These are phyloP conservation scores for Tausonia pullulans DNA, from an alignment of 1,284 basidiomycete genomes.

Conservation along the genomic window DNA sequence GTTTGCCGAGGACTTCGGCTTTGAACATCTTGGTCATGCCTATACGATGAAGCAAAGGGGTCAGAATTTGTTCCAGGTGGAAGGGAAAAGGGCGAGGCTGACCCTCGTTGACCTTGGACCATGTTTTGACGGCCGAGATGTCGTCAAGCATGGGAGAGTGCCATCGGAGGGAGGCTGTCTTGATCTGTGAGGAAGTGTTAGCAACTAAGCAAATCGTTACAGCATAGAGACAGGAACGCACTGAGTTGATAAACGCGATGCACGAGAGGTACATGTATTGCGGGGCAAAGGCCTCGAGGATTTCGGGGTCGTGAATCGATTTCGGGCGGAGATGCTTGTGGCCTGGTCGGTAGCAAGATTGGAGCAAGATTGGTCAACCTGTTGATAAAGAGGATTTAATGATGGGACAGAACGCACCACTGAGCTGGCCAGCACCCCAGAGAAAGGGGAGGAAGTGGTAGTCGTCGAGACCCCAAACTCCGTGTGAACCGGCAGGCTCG, in stretches of 20 bases:
- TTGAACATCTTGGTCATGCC: slow-evolving; percentile 98
- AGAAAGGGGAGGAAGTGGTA: slow-evolving; percentile 91
- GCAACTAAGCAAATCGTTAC: not conserved
- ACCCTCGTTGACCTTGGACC: slow-evolving; percentile 83
- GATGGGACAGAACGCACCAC: slow-evolving; percentile 39
- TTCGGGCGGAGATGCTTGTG: slow-evolving; percentile 87
- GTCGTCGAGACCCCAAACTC: slow-evolving; percentile 96
- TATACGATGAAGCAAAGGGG: too few species aligned
- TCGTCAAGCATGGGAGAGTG: slow-evolving; percentile 99
- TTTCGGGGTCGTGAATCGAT: slow-evolving; percentile 80
- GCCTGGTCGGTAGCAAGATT: slow-evolving; percentile 36
- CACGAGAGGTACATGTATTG: slow-evolving; percentile 98
- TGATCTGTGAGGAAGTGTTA: slow-evolving; percentile 49
- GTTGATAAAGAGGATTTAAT: not conserved
- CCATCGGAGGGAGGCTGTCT: slow-evolving; percentile 91
- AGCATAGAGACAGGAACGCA: slow-evolving; percentile 32
- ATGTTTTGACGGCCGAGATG: slow-evolving; percentile 91
- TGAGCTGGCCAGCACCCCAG: slow-evolving; percentile 69
- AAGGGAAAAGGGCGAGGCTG: too few species aligned
- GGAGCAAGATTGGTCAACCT: not conserved
- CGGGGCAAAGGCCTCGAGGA: slow-evolving; percentile 83
- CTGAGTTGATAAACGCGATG: slow-evolving; percentile 92
- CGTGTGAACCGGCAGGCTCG: slow-evolving; percentile 93
- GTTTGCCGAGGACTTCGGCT: slow-evolving; percentile 87
- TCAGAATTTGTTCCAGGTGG: too few species aligned